Base-by-base conservation (phyloP, 257 asterid species). In the Verbena officinalis region DNA sequence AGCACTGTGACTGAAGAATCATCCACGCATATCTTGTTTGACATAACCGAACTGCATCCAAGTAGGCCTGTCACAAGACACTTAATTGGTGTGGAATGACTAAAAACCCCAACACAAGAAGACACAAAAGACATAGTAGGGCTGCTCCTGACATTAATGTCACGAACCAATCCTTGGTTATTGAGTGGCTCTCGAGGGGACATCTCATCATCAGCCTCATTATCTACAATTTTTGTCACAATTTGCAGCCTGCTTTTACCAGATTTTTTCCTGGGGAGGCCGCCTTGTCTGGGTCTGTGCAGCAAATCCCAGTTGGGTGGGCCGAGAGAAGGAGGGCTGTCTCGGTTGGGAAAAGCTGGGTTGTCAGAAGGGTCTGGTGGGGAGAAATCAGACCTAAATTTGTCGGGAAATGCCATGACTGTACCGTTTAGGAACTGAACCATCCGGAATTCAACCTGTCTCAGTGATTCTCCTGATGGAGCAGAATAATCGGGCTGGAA, bases 201-300 rank as follows among this genome's bases (percentile, higher is more conserved):
- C 99, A 94, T 90, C 84, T 94, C 97, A 16, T 94, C 99, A 42
- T 90, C 97, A 0, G 97, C 97, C 77, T 92, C 97, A 10, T 90
- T 85, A 61, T 86, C 97, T 33, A 96, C 99, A 0, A 92, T 90
- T 0, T 80, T 66, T 4, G 96, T 77, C 65, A 94, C 97, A 10
- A 86, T 76, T 75, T 94, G 97, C 19, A 90, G 97, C 86, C 96
- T 80, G 81, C 97, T 94, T 81, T 90, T 94, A 31, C 95, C 97
- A 15, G 99, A 90, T 64, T 94, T 94, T 81, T 83, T 90, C 77
- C 85, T 74, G 0, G 77, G 62, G 56, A 78, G 73, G 45, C 92
- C 90, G 42, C 95, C 90, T 40, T 76, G 90, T 13, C 89, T 80
- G 51, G 82, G 87, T 70, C 84, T 72, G 70, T 80, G 88, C 36